Evolutionary conservation across 208 protist genomes (phyloP), one percentile per base, ranked within the genome.

Genomic region (Acanthamoeba castellanii): DNA sequence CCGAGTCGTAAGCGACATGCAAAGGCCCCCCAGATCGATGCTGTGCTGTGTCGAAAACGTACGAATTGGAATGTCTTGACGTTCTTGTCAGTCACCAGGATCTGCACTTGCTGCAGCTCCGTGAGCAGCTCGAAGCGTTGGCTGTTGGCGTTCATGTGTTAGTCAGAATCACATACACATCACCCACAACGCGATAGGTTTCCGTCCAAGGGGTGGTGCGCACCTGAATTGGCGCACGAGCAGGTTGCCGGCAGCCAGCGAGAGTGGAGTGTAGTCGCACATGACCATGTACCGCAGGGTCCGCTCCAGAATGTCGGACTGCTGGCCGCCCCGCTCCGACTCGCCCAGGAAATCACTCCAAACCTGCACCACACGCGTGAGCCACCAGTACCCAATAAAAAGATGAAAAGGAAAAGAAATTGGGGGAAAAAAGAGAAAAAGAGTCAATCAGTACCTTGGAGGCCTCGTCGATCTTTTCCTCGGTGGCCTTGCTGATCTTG

Each of bases 181-280:
- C 1, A 6, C 27, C 0, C 6, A 1, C 59, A 7, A 25, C 59
- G 59, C 14, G 0, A 66, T 4, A 82, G 20, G 37, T 34, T 7
- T 42, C 70, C 13, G 27, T 78, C 70, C 11, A 45, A 45, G 37
- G 47, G n/a, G 45, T 5, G 16, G 16, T n/a, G 45, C 30, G 52
- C 34, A 93, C 87, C 87, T 93, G 64, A 93, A 94, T 9, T 94
- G 90, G 64, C 90, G 64, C 5, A 84, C 90, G 70, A 94, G 61
- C 25, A 94, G 42, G 52, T 78, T 84, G 70, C 34, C 90, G 11
- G 90, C 64, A 30, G 68, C 61, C 13, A 78, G 34, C 93, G 70
- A 94, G n/a, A 94, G 70, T 22, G 27, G 90, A 34, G 34, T 42
- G 72, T 94, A 78, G 70, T 94, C 90, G 50, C 61, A 94, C 61